These are phyloP conservation scores for Mollisiaceae sp. DNA, from an alignment of 2,329 filamentous ascomycete genomes.

Conservation along the genomic window DNA sequence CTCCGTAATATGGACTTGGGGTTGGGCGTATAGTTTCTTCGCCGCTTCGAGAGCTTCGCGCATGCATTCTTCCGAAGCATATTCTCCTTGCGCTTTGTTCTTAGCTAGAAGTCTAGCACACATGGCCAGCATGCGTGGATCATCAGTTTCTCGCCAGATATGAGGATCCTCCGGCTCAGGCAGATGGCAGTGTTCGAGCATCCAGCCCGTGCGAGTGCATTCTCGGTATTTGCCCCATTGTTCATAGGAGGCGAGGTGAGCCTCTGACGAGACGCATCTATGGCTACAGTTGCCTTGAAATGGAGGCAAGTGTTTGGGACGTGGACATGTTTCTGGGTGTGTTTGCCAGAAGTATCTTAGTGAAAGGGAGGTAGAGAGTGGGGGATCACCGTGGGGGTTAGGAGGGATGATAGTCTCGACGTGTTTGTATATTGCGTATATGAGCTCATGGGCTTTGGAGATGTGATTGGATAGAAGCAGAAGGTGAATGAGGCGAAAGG, in stretches of 20 bases:
- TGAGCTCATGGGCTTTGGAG: constrained; percentile 15
- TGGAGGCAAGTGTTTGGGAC: neutral
- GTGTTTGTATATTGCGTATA: constrained; percentile 13
- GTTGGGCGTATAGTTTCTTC: constrained; percentile 22
- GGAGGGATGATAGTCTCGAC: neutral
- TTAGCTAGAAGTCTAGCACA: constrained; percentile 26
- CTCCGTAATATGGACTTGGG: neutral
- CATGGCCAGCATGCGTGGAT: constrained; percentile 24
- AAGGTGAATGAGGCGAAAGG: constrained; percentile 15
- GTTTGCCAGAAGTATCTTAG: constrained; percentile 11
- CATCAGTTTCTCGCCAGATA: constrained; percentile 23
- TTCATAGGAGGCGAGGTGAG: neutral
- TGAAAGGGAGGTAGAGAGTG: neutral
- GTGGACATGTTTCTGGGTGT: neutral
- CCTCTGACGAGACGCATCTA: neutral
- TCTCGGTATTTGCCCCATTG: constrained; percentile 24
- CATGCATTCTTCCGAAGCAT: constrained; percentile 7
- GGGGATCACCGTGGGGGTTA: neutral
- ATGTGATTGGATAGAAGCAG: constrained; percentile 26
- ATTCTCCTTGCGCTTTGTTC: constrained; percentile 12
- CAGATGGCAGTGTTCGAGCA: constrained; percentile 24
- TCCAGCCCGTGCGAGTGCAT: constrained; percentile 24
- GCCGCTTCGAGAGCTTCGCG: constrained; percentile 10
- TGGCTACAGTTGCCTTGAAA: neutral
- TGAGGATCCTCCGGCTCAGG: constrained; percentile 22